Evolutionary conservation across 75 land plant species (phyloP).

Genomic region (Cunninghamia lanceolata): DNA sequence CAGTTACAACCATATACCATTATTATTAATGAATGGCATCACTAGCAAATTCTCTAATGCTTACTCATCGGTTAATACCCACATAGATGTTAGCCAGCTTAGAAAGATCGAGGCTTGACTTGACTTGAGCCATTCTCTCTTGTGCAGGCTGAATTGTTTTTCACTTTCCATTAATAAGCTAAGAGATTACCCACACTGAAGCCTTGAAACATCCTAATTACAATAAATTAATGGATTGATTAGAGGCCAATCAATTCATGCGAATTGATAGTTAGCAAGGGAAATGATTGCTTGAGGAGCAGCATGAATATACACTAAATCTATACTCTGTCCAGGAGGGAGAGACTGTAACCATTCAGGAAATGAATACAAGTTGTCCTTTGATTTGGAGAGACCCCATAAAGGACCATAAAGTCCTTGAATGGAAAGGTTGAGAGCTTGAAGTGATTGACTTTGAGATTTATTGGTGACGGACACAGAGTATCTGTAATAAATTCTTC

Average conservation of each 20-base stretch:
- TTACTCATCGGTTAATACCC: not conserved
- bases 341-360: constrained; percentile 24
- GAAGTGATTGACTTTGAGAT: constrained; percentile 13
- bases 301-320: constrained; percentile 35
- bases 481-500: constrained; percentile 27
- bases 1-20: not conserved
- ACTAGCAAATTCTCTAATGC: not conserved
- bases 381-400: constrained; percentile 30
- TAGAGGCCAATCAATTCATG: not conserved
- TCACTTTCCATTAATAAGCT: not conserved
- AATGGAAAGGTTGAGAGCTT: constrained; percentile 8
- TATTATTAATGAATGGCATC: not conserved
- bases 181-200: not conserved
- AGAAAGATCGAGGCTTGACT: not conserved
- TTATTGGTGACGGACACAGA: constrained; percentile 19
- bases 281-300: constrained; percentile 15
- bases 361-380: constrained; percentile 25
- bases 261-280: constrained; percentile 9
- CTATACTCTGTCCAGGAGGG: constrained; percentile 21
- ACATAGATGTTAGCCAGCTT: not conserved
- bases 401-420: constrained; percentile 25
- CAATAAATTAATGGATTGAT: not conserved
- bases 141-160: not conserved
- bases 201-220: not conserved
- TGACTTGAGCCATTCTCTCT: not conserved